Base-by-base conservation (phyloP, 2,329 filamentous ascomycete genomes). In the Fusarium musae region DNA sequence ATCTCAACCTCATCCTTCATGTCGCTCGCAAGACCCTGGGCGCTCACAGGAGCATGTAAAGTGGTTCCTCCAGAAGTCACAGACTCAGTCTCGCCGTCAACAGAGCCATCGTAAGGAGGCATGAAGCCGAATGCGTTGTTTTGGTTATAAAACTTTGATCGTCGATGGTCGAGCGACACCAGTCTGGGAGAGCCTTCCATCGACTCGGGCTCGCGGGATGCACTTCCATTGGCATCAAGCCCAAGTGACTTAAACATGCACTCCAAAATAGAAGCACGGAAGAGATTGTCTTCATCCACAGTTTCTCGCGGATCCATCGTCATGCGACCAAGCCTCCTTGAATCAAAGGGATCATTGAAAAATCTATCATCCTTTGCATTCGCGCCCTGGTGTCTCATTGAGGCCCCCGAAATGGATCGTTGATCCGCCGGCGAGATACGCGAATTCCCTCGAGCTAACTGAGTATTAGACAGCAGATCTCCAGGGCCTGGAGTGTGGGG, bases 171-270 rank as follows among this genome's bases (percentile, higher is more conserved):
- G 71, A 94, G 93, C 0, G 95, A 97, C 1, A 95, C 88, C 10
- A 98, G 86, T 37, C 92, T 89, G 5, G 96, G 96, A 3, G 96
- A 98, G 13, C 90, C 93, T 74, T 98, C 95, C 0, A 91, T 91
- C 0, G 96, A 98, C 56, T 91, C 91, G 0, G 88, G 85, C 75
- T 93, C 93, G 53, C 89, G 88, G 1, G 92, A 85, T 1, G 88
- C 86, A 65, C 91, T 89, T 40, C 91, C 91, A 6, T 87, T 88
- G 37, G 91, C 90, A 26, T 91, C 93, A 63, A 99, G 84, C 0
- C 96, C 96, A 68, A 99, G 93, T 1, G 95, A 93, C 79, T 96
- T 98, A 83, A 97, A 96, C 84, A 99, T 97, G 79, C 96, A 98
- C 75, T 97, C 94, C 28, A 98, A 84, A 21, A 99, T 94, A 0